Evolutionary conservation across 306 rosid genomes (phyloP), one percentile per base, ranked within the genome.

Genomic region (Canavalia ensiformis): DNA sequence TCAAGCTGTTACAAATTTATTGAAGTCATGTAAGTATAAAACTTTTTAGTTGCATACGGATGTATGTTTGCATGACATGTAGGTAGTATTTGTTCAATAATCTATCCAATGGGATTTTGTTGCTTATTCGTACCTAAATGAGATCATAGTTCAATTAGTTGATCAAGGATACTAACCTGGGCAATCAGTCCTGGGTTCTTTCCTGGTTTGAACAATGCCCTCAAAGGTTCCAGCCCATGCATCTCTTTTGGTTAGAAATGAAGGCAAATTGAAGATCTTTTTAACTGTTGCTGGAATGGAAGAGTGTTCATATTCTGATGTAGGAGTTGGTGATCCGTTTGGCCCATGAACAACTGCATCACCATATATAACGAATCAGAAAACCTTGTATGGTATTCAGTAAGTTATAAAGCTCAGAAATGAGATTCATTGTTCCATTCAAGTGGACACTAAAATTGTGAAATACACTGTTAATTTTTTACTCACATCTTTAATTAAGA

Each of bases 201-300:
- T 84, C 74, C 87, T 79, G 33, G 77, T 88, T 66, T 83, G 90
- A 4, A 95, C 83, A 74, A 95, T 84, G 76, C 72, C 81, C 73
- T 95, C 95, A 50, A 95, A 95, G 52, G 98, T 91, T 37, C 91
- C 95, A 34, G 97, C 98, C 97, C 97, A 95, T 73, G 58, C 87
- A 76, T 91, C 98, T 84, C 98, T 87, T 68, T 88, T 87, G 13
- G 97, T 95, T 29, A 95, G 88, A 72, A 91, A 95, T 8, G 91
- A 82, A 34, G 97, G 70, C 58, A 95, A 90, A 84, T 95, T 87
- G 87, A 79, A 95, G 56, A 95, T 39, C 85, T 91, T 95, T 87
- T 90, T 92, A 59, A 92, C 95, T 18, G 97, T 95, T 29, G 98
- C 98, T 31, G 92, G 76, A 74, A 95, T 87, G 51, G 98, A 95